Conservation (phyloP, 1,284 basidiomycete genomes). For the Fomes fomentarius region DNA sequence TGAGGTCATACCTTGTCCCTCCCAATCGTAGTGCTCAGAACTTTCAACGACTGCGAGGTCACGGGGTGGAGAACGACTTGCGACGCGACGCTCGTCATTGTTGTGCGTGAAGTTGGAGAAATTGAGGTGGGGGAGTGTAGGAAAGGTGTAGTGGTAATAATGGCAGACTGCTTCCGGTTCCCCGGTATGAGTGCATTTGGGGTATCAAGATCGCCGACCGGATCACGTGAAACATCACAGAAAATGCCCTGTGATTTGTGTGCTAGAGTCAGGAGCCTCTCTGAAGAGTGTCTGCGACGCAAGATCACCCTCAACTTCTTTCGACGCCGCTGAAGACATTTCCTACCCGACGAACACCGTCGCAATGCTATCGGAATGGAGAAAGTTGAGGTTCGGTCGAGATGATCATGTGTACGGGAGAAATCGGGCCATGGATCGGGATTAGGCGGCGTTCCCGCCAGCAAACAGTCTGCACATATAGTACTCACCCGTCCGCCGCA, state of each 20-base stretch:
- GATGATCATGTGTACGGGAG: slow-evolving; percentile 8
- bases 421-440: slow-evolving; percentile 23
- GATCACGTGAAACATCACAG: slow-evolving; percentile 17
- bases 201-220: slow-evolving; percentile 14
- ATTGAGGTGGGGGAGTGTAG: slow-evolving; percentile 1
- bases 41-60: slow-evolving; percentile 76
- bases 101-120: slow-evolving; percentile 4
- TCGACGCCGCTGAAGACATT: background rate
- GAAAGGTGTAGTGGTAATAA: background rate
- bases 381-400: background rate
- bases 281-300: background rate
- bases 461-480: slow-evolving; percentile 10
- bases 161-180: slow-evolving; percentile 2
- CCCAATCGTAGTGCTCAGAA: slow-evolving; percentile 81
- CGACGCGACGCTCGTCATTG: slow-evolving; percentile 68
- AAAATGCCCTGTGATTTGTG: slow-evolving; percentile 5
- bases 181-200: slow-evolving; percentile 16
- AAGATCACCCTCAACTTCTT: background rate
- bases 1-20: slow-evolving; percentile 77
- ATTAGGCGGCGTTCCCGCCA: slow-evolving; percentile 18
- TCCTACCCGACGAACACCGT: background rate
- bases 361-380: slow-evolving; percentile 2
- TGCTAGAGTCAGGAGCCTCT: background rate
- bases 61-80: slow-evolving; percentile 86
- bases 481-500: background rate